Conservation (phyloP, 2,329 filamentous ascomycete species). For the Nemania bipapillata region DNA sequence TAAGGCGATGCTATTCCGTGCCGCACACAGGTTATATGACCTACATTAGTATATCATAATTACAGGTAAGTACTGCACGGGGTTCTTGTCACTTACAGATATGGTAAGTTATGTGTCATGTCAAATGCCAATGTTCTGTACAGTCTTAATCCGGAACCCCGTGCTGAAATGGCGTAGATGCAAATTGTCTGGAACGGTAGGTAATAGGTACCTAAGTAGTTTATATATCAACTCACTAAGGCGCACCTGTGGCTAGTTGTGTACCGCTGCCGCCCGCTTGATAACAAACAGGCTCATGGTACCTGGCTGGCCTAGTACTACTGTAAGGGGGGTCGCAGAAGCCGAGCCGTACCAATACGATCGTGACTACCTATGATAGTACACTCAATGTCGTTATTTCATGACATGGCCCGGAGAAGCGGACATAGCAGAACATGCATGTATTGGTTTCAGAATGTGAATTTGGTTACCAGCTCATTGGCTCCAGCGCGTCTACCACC, state of each 20-base stretch:
- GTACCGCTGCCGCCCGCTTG: neutral
- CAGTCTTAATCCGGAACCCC: no score
- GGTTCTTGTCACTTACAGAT: no score
- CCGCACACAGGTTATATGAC: no score
- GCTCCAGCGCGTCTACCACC: neutral
- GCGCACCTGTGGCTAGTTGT: neutral
- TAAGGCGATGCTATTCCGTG: no score
- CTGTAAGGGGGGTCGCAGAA: neutral
- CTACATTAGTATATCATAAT: no score
- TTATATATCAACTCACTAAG: conserved; percentile 7
- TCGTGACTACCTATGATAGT: neutral
- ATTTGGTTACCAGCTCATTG: neutral
- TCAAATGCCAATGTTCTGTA: no score
- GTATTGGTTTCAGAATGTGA: conserved; percentile 18
- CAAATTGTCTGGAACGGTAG: neutral
- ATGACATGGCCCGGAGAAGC: neutral
- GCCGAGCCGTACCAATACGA: neutral
- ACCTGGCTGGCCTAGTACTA: no score
- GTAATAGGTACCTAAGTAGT: neutral
- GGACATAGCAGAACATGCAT: neutral
- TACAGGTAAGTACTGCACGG: no score
- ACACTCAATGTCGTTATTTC: neutral
- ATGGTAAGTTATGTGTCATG: no score
- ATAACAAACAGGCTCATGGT: neutral
- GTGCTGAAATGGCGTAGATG: neutral